A percentile compares a stretch with the other conserved stretches of the same genome.
phyloP scores from a whole-genome alignment of 441 rosid genomes.

The Mallotus japonicus region DNA sequence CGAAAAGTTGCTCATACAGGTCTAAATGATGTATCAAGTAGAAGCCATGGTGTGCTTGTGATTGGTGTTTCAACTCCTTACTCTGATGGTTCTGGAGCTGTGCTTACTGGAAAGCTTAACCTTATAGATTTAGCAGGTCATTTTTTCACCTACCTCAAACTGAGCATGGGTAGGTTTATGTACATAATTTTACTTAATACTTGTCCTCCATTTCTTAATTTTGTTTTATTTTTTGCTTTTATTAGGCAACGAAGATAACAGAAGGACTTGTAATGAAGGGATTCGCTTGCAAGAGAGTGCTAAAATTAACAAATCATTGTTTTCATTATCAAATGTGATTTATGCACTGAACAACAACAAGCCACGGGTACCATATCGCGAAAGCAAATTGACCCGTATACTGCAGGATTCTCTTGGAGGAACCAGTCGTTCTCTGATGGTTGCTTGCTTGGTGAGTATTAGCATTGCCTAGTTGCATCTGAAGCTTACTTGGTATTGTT shows the following conservation, averaged over 20 bases:
- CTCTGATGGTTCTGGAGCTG: constrained; percentile 35
- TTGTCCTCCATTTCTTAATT: constrained; percentile 1
- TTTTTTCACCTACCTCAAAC: constrained; percentile 10
- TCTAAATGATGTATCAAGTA: constrained; percentile 82
- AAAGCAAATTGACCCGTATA: constrained; percentile 90
- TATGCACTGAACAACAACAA: constrained; percentile 74
- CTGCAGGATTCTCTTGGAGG: constrained; percentile 96
- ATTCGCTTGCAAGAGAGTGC: constrained; percentile 81
- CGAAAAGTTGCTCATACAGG: constrained; percentile 80
- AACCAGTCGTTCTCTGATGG: constrained; percentile 76
- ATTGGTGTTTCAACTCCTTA: constrained; percentile 50
- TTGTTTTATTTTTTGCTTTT: constrained; percentile 4
- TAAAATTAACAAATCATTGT: constrained; percentile 84
- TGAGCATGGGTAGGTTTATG: background rate
- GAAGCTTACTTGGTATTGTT: background rate
- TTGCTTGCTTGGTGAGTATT: constrained; percentile 72
- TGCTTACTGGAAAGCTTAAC: constrained; percentile 66
- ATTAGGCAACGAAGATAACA: constrained; percentile 86
- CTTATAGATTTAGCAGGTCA: constrained; percentile 92
- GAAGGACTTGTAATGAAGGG: constrained; percentile 79
- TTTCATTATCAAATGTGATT: constrained; percentile 85
- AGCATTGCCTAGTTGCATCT: background rate
- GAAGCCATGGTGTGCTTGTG: constrained; percentile 91
- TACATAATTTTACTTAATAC: background rate
- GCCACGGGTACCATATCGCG: constrained; percentile 77